These are phyloP conservation scores for Aegilops sharonensis DNA, from an alignment of 176 grass and related monocot species.

Conservation along the genomic window DNA sequence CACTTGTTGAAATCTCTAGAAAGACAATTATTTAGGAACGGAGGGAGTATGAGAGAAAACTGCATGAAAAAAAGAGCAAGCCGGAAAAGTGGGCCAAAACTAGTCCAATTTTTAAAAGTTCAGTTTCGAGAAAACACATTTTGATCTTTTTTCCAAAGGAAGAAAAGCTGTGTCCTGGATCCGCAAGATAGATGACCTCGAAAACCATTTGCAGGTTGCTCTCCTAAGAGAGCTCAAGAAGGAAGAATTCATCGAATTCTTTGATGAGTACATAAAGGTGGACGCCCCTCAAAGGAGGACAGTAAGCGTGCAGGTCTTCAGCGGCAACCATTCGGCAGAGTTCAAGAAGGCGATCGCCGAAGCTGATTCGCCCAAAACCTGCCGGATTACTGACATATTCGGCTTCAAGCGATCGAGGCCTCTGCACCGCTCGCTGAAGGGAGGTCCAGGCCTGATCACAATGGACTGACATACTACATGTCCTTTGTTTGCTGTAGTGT, in stretches of 20 bases:
- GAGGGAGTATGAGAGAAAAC: not conserved
- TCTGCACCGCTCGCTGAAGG: constrained; percentile 61
- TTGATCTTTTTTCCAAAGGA: not conserved
- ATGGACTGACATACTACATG: constrained; percentile 32
- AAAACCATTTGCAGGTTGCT: constrained; percentile 47
- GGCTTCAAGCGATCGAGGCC: constrained; percentile 74
- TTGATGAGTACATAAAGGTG: constrained; percentile 61
- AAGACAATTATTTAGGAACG: too few species aligned
- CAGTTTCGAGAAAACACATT: not conserved
- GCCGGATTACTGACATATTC: constrained; percentile 51
- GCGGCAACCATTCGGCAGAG: constrained; percentile 45
- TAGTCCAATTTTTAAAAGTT: not conserved
- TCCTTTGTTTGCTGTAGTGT: not conserved
- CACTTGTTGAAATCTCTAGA: too few species aligned
- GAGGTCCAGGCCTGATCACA: constrained; percentile 45
- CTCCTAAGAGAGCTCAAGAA: constrained; percentile 75
- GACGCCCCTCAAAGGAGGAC: constrained; percentile 61
- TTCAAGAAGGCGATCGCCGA: constrained; percentile 34
- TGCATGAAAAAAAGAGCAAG: not conserved
- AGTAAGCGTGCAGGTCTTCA: constrained; percentile 71
- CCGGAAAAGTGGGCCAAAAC: not conserved
- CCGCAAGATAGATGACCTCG: constrained; percentile 4
- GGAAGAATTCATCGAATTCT: constrained; percentile 73
- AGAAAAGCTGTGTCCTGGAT: not conserved
- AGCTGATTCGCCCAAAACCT: constrained; percentile 29